Percentiles rank a stretch among this genome's conserved stretches.
These are phyloP conservation scores for Tricholoma flavovirens DNA, from an alignment of 768 basidiomycete genomes.

Conservation along the genomic window DNA sequence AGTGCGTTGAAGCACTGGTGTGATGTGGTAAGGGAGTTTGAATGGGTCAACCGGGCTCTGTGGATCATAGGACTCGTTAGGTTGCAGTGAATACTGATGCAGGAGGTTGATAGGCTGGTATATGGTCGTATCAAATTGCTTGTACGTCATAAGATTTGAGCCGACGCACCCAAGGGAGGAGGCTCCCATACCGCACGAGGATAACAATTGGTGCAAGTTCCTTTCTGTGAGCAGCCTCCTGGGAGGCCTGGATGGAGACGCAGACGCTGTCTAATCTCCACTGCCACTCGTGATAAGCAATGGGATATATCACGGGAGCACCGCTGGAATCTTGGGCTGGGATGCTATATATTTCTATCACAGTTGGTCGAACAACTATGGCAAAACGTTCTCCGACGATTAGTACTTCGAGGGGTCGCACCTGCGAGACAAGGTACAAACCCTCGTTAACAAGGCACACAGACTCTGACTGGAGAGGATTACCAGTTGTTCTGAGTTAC, in stretches of 20 bases:
- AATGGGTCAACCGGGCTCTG: slow-evolving; percentile 18
- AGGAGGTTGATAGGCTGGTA: slow-evolving; percentile 56
- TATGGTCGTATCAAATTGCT: background rate
- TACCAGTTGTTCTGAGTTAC: slow-evolving; percentile 28
- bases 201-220: slow-evolving; percentile 36
- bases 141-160: background rate
- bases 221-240: slow-evolving; percentile 10
- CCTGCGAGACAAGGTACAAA: slow-evolving; percentile 20
- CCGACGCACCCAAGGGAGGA: slow-evolving; percentile 47
- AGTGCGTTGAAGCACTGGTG: slow-evolving; percentile 30
- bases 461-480: background rate
- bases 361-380: slow-evolving; percentile 37
- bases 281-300: slow-evolving; percentile 43
- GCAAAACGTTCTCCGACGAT: slow-evolving; percentile 38
- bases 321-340: slow-evolving; percentile 19
- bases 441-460: background rate
- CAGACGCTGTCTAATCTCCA: slow-evolving; percentile 53
- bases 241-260: slow-evolving; percentile 29
- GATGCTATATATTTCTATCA: slow-evolving; percentile 39
- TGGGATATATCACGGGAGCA: slow-evolving; percentile 31
- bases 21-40: slow-evolving; percentile 43
- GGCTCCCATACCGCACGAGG: slow-evolving; percentile 54
- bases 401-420: slow-evolving; percentile 34
- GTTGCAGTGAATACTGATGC: slow-evolving; percentile 52
- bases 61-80: slow-evolving; percentile 33